Percentiles rank a stretch among this genome's conserved stretches.
Conservation (phyloP, 495 filamentous ascomycete genomes). For the Annulohypoxylon nitens region DNA sequence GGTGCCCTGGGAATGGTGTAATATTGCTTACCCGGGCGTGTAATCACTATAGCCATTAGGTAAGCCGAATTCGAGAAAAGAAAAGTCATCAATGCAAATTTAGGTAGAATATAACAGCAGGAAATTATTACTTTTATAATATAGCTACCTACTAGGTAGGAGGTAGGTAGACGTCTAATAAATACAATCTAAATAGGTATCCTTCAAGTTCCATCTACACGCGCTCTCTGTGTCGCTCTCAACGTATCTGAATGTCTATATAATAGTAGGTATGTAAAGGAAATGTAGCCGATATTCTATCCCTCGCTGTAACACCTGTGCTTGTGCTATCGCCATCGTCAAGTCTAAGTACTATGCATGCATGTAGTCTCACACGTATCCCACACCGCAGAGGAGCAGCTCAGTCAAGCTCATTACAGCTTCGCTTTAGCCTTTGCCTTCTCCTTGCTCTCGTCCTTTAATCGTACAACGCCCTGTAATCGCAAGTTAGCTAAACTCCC, state of each 20-base stretch:
- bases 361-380: conserved; percentile 5
- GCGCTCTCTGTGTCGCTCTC: not conserved
- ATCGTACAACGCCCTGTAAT: conserved; percentile 65
- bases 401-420: conserved; percentile 16
- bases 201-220: not conserved
- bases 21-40: not conserved
- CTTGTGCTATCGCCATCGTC: not conserved
- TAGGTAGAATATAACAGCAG: not conserved
- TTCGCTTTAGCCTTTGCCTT: conserved; percentile 34
- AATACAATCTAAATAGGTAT: not conserved
- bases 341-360: not conserved
- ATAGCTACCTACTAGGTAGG: not conserved
- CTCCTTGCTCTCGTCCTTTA: conserved; percentile 55
- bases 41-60: not conserved
- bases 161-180: not conserved
- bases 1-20: not conserved
- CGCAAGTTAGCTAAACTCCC: conserved; percentile 14
- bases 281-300: not conserved
- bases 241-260: not conserved
- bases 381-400: not conserved
- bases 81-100: not conserved
- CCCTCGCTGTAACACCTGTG: not conserved
- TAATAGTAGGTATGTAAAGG: not conserved
- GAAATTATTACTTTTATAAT: not conserved
- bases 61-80: not conserved